phyloP scores from a whole-genome alignment of 331 rosid genomes.

The Acacia concinna region DNA sequence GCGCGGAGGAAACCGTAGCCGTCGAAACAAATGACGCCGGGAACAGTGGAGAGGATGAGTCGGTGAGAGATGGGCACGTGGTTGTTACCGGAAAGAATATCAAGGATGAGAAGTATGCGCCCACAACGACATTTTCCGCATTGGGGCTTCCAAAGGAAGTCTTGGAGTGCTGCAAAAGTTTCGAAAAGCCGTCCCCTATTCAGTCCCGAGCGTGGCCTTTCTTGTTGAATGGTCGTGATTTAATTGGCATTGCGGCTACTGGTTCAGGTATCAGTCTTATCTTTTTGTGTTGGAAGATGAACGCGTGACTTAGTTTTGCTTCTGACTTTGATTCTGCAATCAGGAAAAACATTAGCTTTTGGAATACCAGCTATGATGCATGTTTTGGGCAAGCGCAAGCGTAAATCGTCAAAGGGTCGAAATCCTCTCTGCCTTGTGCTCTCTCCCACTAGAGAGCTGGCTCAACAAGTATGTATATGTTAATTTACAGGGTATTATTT shows the following conservation, averaged over 20 bases:
- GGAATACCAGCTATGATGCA: constrained; percentile 90
- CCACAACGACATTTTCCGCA: constrained; percentile 50
- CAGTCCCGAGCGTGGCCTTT: constrained; percentile 97
- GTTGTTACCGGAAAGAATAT: constrained; percentile 67
- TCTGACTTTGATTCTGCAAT: constrained; percentile 25
- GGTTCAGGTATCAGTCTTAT: constrained; percentile 68
- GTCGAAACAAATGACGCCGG: constrained; percentile 27
- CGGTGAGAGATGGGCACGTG: constrained; percentile 45
- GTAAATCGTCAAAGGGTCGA: constrained; percentile 59
- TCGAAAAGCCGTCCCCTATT: constrained; percentile 78
- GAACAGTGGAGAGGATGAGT: constrained; percentile 25
- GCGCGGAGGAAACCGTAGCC: constrained; percentile 14
- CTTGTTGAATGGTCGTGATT: constrained; percentile 85
- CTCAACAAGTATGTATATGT: constrained; percentile 76
- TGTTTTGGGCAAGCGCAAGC: constrained; percentile 64
- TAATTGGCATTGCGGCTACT: constrained; percentile 90
- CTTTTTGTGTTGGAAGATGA: not conserved
- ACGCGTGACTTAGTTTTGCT: constrained; percentile 9
- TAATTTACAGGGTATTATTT: not conserved
- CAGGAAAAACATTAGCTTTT: constrained; percentile 94
- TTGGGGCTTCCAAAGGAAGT: constrained; percentile 72
- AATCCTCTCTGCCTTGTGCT: constrained; percentile 83
- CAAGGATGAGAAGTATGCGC: constrained; percentile 49
- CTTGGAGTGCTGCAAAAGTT: constrained; percentile 74
- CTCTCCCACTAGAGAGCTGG: constrained; percentile 94